Evolutionary conservation across 208 protist genomes (phyloP), one percentile per base, ranked within the genome.

Genomic region (Trypanosoma lewisi): DNA sequence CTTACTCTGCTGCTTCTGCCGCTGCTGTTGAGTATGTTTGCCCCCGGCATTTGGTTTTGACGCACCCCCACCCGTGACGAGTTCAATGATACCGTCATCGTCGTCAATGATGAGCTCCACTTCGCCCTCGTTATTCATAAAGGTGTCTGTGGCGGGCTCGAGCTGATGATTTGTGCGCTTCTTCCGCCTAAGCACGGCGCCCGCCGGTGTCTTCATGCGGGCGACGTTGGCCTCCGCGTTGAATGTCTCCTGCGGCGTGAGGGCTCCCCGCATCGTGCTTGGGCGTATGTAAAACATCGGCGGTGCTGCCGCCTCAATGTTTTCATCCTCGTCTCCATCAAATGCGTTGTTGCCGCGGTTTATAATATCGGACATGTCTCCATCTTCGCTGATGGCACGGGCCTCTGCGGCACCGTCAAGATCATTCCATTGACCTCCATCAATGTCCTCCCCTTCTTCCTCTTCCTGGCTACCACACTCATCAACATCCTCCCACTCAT

Each of bases 101-200:
- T 94, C 87, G 55, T 92, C 85, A 48, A 96, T 82, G 39, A 78
- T 66, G 23, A 96, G 79, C 77, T 94, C 87, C 53, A 93, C 82
- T 61, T 93, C 85, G 0, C 89, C 89, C 12, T 85, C 77, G 2
- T 70, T 59, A 62, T 93, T 91, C 30, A 95, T 63, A 62, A 95
- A 92, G 0, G 80, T 89, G 52, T 84, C 79, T 33, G 67, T 64
- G 49, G 85, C 83, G 2, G 78, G 82, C 42, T 90, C 85, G 6
- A 94, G 76, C 63, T 94, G 88, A 49, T 89, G 82, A 64, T 94
- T 94, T 14, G 75, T 83, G 19, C 76, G 74, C 49, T 67, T 73
- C 65, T 78, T 80, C 42, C 80, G 77, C 4, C 76, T 73, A n/a
- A 37, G 23, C 14, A 63, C 73, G 52, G 67, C 60, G n/a, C 42